Evolutionary conservation across 2,329 filamentous ascomycete species (phyloP), one percentile per base, ranked within the genome.

Genomic region (Parascedosporium putredinis): DNA sequence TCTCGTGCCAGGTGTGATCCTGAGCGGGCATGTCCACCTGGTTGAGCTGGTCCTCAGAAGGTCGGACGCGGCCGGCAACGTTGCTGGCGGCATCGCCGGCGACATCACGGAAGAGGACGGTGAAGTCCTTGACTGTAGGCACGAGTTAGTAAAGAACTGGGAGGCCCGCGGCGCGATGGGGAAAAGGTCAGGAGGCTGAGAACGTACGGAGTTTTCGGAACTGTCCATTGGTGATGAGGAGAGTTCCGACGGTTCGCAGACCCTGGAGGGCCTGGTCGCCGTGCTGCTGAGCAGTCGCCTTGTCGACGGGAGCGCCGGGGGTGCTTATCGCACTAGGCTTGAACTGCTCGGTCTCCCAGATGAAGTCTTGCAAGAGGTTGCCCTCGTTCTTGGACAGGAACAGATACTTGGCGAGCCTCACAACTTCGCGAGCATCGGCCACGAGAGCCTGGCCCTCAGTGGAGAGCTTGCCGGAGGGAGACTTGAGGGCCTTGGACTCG

Each of bases 141-240:
- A 9, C 20, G 43, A 38, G 61, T 63, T 51, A 59, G 48, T 31
- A 44, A 3, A 18, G 16, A n/a, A n/a, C 14, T 9, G 6, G 8
- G 12, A 5, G 0, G 36, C 5, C 2, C 12, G 3, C 23, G 8
- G 12, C 18, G n/a, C 27, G 16, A 18, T 40, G 25, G 25, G n/a
- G 12, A 25, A 34, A 9, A n/a, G 42, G 38, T 1, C 16, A 22
- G 10, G 31, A n/a, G 23, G 12, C 31, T 18, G n/a, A 10, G 2
- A 45, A 79, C 84, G 66, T 78, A 84, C 86, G 68, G 29, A 95
- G 79, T 72, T 95, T 95, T 58, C 89, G 80, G 75, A 95, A 96
- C 65, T 97, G 90, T 56, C 93, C 93, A 60, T 98, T 98, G 59
- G 90, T 95, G 60, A 97, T 85, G 59, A 97, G 72, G 51, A 98